Evolutionary conservation across 805 yeast species (phyloP).

Genomic region (Priceomyces castillae): DNA sequence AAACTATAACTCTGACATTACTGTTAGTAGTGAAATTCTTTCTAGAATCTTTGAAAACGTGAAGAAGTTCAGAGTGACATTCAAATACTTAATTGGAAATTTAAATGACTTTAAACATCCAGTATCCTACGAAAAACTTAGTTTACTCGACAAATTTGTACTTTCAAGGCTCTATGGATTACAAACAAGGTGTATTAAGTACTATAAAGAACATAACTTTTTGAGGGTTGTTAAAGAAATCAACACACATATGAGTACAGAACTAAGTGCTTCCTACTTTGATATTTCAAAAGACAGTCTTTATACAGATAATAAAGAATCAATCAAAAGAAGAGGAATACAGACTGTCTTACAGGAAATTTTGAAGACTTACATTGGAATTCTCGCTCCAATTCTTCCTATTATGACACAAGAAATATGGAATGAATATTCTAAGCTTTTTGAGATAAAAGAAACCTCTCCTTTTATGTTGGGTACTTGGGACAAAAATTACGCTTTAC

Average conservation of each 20-base stretch:
- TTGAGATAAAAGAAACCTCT: slow-evolving; percentile 25
- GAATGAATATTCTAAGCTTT: slow-evolving; percentile 48
- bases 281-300: slow-evolving; percentile 82
- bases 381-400: slow-evolving; percentile 81
- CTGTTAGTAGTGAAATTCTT: slow-evolving; percentile 68
- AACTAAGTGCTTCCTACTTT: slow-evolving; percentile 80
- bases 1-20: slow-evolving; percentile 79
- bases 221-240: slow-evolving; percentile 65
- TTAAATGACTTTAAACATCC: slow-evolving; percentile 41
- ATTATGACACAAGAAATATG: slow-evolving; percentile 85
- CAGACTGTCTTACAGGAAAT: slow-evolving; percentile 67
- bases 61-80: slow-evolving; percentile 79
- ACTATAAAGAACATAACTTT: slow-evolving; percentile 61
- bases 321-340: slow-evolving; percentile 51
- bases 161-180: slow-evolving; percentile 54
- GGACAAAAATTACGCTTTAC: slow-evolving; percentile 26
- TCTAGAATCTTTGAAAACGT: slow-evolving; percentile 75
- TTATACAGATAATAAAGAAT: slow-evolving; percentile 60
- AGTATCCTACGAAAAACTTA: slow-evolving; percentile 36
- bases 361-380: slow-evolving; percentile 57
- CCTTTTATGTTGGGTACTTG: slow-evolving; percentile 52
- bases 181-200: slow-evolving; percentile 35
- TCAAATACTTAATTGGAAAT: slow-evolving; percentile 80
- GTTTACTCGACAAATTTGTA: slow-evolving; percentile 58
- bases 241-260: slow-evolving; percentile 69